These are phyloP conservation scores for Raphanus sativus DNA, from an alignment of 345 rosid genomes.

Conservation along the genomic window DNA sequence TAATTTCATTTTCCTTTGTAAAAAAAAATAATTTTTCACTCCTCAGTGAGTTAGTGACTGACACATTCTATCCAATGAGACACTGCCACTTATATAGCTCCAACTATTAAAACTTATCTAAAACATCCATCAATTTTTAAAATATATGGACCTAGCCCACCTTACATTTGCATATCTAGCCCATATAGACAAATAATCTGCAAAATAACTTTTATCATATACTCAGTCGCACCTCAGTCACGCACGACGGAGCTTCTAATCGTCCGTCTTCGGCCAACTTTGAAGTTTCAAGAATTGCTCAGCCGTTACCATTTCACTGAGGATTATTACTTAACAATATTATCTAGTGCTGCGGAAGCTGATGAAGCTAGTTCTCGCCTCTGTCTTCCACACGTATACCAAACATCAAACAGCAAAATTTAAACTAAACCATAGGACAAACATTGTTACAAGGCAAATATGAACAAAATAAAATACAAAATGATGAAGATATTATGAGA, in stretches of 20 bases:
- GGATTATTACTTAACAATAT: too few species aligned
- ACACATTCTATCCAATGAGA: conserved; percentile 35
- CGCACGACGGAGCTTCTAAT: conserved; percentile 32
- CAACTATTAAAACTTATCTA: not conserved
- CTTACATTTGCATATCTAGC: not conserved
- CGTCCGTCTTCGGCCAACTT: conserved; percentile 24
- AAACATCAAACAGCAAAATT: not conserved
- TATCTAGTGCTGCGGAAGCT: too few species aligned
- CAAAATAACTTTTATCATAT: not conserved
- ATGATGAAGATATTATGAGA: not conserved
- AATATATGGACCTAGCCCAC: conserved; percentile 4
- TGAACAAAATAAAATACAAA: not conserved
- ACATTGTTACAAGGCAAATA: not conserved
- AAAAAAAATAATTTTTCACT: not conserved
- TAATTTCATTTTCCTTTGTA: not conserved
- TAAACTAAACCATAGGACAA: not conserved
- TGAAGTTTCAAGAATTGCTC: not conserved
- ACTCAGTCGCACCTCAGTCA: not conserved
- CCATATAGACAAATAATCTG: conserved; percentile 17
- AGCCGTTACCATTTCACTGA: too few species aligned
- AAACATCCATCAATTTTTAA: not conserved
- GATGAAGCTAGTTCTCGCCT: not conserved
- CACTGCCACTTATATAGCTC: conserved; percentile 2
- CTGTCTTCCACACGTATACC: conserved; percentile 33
- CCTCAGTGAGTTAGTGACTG: conserved; percentile 30